Evolutionary conservation across 2,329 filamentous ascomycete species (phyloP).

Genomic region (Curvularia sp.): DNA sequence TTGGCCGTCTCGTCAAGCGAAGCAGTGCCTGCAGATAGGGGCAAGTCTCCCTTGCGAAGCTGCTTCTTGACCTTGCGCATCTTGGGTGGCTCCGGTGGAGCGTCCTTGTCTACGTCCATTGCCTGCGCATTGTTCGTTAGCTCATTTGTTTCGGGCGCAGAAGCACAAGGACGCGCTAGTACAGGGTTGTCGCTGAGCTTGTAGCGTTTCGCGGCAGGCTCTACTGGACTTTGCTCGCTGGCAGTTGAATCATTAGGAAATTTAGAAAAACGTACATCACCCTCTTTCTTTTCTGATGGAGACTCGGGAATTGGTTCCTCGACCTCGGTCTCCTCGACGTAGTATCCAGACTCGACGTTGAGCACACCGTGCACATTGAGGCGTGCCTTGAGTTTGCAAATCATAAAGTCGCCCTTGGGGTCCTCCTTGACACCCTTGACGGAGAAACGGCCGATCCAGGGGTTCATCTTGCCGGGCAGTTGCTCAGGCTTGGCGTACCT

Average conservation of each 20-base stretch:
- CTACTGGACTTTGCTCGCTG: constrained; percentile 29
- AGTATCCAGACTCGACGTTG: constrained; percentile 97
- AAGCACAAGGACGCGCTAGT: constrained; percentile 40
- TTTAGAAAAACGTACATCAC: constrained; percentile 69
- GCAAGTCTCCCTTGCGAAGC: constrained; percentile 94
- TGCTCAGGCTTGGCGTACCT: constrained; percentile 86
- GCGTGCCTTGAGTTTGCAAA: constrained; percentile 98
- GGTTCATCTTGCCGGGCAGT: constrained; percentile 87
- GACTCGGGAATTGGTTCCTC: constrained; percentile 88
- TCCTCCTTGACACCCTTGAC: constrained; percentile 97
- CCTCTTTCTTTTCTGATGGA: constrained; percentile 64
- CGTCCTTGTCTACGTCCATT: constrained; percentile 52
- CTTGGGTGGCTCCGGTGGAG: constrained; percentile 66
- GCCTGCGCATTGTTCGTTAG: constrained; percentile 46
- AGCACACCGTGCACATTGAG: constrained; percentile 96
- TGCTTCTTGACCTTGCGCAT: constrained; percentile 99
- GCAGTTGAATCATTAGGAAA: constrained; percentile 33
- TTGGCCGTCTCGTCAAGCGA: constrained; percentile 76
- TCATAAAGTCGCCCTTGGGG: constrained; percentile 96
- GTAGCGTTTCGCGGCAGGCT: constrained; percentile 44
- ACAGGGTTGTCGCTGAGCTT: constrained; percentile 36
- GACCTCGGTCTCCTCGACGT: constrained; percentile 95
- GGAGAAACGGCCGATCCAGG: constrained; percentile 97
- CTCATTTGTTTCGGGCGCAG: constrained; percentile 28
- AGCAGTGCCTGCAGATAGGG: constrained; percentile 81